Evolutionary conservation across 495 filamentous ascomycete genomes (phyloP), one percentile per base, ranked within the genome.

Genomic region (Jackrogersella minutella): DNA sequence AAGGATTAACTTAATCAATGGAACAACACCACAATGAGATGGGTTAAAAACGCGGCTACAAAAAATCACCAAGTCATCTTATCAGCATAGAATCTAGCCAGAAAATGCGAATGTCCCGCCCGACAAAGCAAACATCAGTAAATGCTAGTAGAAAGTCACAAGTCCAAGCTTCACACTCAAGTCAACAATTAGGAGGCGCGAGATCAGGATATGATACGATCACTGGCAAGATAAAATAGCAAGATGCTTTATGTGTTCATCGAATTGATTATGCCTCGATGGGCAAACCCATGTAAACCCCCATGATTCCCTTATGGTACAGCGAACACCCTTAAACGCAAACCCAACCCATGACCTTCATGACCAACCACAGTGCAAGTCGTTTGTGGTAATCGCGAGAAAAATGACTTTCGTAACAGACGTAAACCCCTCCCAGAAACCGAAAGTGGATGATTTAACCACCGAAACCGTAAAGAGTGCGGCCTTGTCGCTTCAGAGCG

Each of bases 391-490:
- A 58, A 54, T 50, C 43, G 67, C 59, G 69, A 50, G 33, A 68
- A 57, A 71, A 70, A 66, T 66, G 59, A 70, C 64, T 61, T 67
- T 74, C 73, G 39, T 76, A 74, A 76, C 64, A 70, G 69, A 74
- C 71, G 46, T 76, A 67, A 73, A 64, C 49, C 58, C 64, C 50
- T 16, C 39, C 57, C 64, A 52, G 70, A 43, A n/a, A 37, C 41
- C 56, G 36, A 66, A 66, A 16, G 64, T 28, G n/a, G 40, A 34
- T 26, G 39, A 79, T 77, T 85, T 93, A 97, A 82, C 93, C 93
- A 86, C 93, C 93, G 87, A 97, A 97, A 82, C 93, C 93, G 85
- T 97, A 96, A 17, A 96, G 90, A 77, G 92, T 96, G 80, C 93
- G 90, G 77, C 93, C 93, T 83, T 94, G 91, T 80, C 93, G 86